Percentiles rank a stretch among this genome's conserved stretches.
phyloP scores from a whole-genome alignment of 2,329 filamentous ascomycete genomes.

The Paecilomyces formosus region DNA sequence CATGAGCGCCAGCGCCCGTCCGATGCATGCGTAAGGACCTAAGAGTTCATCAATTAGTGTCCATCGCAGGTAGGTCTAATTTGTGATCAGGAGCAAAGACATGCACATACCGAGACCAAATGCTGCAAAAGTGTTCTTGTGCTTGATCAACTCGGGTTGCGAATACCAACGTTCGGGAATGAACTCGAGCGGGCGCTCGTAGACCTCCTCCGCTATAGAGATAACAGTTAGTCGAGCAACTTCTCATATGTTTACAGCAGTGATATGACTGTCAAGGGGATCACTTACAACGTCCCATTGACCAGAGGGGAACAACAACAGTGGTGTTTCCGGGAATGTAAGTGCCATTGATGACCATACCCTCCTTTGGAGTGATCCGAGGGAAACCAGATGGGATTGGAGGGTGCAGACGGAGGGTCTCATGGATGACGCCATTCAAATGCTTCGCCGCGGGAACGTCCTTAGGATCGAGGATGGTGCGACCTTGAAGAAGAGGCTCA shows the following conservation, averaged over 20 bases:
- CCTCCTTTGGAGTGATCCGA: constrained; percentile 31
- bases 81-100: neutral
- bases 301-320: constrained; percentile 8
- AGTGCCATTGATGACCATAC: constrained; percentile 23
- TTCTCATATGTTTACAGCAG: neutral
- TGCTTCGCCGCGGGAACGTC: constrained; percentile 6
- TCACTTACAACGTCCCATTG: neutral
- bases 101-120: constrained; percentile 10
- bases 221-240: neutral
- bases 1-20: neutral
- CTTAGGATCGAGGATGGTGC: constrained; percentile 13
- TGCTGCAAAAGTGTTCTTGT: constrained; percentile 10
- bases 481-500: neutral
- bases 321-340: constrained; percentile 31
- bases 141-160: constrained; percentile 9
- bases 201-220: constrained; percentile 15
- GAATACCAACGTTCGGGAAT: constrained; percentile 26
- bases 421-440: constrained; percentile 29
- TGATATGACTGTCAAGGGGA: neutral
- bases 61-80: neutral
- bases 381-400: constrained; percentile 28
- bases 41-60: neutral
- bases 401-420: constrained; percentile 33
- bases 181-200: constrained; percentile 31
- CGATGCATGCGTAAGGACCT: constrained; percentile 3